phyloP scores from a whole-genome alignment of 2,329 filamentous ascomycete genomes.

The Ciborinia camelliae region DNA sequence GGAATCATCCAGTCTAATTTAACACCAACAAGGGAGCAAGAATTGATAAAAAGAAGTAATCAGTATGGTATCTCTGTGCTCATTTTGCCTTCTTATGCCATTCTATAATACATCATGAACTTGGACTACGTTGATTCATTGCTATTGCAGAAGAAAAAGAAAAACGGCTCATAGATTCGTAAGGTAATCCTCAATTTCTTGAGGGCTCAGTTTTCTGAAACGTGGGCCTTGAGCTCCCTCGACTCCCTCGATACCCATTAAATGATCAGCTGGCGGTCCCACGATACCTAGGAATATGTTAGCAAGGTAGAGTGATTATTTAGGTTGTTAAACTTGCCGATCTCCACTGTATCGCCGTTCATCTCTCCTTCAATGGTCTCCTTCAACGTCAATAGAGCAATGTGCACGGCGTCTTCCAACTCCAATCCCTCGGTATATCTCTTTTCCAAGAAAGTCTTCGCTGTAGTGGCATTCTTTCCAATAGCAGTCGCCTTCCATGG shows the following conservation, averaged over 20 bases:
- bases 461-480: slow-evolving; percentile 95
- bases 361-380: slow-evolving; percentile 99
- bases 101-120: slow-evolving; percentile 40
- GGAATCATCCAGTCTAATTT: not conserved
- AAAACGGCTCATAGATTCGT: slow-evolving; percentile 72
- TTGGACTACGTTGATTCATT: slow-evolving; percentile 25
- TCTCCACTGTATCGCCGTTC: slow-evolving; percentile 98
- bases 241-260: slow-evolving; percentile 87
- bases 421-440: slow-evolving; percentile 96
- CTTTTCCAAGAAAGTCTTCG: slow-evolving; percentile 99
- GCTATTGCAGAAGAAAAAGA: slow-evolving; percentile 21
- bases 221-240: slow-evolving; percentile 79
- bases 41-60: not conserved
- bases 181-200: slow-evolving; percentile 99
- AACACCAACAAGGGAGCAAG: not conserved
- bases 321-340: slow-evolving; percentile 59
- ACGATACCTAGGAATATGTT: slow-evolving; percentile 69
- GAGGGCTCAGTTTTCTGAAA: slow-evolving; percentile 91
- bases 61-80: slow-evolving; percentile 33
- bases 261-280: slow-evolving; percentile 86
- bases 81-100: slow-evolving; percentile 36
- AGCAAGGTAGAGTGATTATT: slow-evolving; percentile 21
- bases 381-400: slow-evolving; percentile 93
- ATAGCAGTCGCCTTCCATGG: slow-evolving; percentile 99
- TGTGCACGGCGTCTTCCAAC: slow-evolving; percentile 97